Percentiles rank a stretch among this genome's conserved stretches.
These are phyloP conservation scores for Fusarium sp. DNA, from an alignment of 2,329 filamentous ascomycete genomes.

Conservation along the genomic window DNA sequence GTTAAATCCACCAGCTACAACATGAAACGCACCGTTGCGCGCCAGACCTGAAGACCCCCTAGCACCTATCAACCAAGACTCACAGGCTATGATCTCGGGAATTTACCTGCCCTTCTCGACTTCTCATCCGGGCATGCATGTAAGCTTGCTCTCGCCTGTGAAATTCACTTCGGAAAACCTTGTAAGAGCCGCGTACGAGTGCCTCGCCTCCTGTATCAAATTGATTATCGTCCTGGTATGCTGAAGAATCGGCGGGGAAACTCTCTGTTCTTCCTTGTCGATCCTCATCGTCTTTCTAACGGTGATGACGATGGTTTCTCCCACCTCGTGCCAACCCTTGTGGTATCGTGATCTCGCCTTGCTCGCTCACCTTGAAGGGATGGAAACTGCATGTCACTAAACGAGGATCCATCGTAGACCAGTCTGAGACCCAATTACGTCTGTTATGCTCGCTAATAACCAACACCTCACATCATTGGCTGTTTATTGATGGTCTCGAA, in stretches of 20 bases:
- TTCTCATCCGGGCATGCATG: conserved; percentile 2
- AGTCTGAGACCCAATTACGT: conserved; percentile 5
- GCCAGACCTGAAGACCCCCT: conserved; percentile 31
- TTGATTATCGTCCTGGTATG: conserved; percentile 13
- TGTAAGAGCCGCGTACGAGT: conserved; percentile 1
- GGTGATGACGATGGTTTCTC: conserved; percentile 13
- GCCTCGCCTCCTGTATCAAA: neutral
- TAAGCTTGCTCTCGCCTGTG: conserved; percentile 3
- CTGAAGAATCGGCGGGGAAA: conserved; percentile 3
- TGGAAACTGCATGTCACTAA: conserved; percentile 2
- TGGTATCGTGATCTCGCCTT: neutral
- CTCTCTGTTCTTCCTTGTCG: conserved; percentile 8
- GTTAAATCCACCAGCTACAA: conserved; percentile 23
- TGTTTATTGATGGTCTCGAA: neutral
- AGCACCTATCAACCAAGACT: conserved; percentile 9
- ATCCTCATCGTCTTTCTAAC: conserved; percentile 39
- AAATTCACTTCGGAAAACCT: neutral
- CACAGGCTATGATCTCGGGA: conserved; percentile 3
- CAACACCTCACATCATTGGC: conserved; percentile 2
- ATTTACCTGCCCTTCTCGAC: conserved; percentile 32
- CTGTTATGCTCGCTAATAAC: conserved; percentile 12
- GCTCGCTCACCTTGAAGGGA: conserved; percentile 11
- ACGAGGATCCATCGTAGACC: conserved; percentile 5
- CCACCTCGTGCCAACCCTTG: conserved; percentile 9
- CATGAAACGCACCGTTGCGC: conserved; percentile 43